Base-by-base conservation (phyloP, 352 stramenopile genomes). In the Lagenidium sp. region DNA sequence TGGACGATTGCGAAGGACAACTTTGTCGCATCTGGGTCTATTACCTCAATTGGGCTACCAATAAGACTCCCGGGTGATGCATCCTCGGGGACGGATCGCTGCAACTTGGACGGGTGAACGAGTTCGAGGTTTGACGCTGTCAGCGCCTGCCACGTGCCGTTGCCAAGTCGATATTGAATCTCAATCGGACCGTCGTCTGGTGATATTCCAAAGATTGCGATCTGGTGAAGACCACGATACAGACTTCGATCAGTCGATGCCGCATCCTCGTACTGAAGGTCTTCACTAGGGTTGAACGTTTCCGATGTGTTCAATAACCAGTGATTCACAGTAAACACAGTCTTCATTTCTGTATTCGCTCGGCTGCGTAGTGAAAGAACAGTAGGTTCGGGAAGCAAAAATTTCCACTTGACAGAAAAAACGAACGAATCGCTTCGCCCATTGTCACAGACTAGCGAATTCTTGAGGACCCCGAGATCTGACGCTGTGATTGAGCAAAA, bases 251-350 rank as follows among this genome's bases (percentile, higher is more conserved):
- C 20, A n/a, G 16, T n/a, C 0, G 25, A 28, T 15, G 34, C 43
- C 2, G 47, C 36, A 20, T 61, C 53, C 12, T 53, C 19, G 22
- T 43, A 49, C 16, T 52, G 53, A 2, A 50, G 25, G 2, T 48
- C 41, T 0, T 48, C 15, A 22, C 37, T 52, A 11, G 53, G 53
- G 25, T 22, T 30, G 28, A 53, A 61, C 4, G 41, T 46, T 10
- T 15, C 24, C 0, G 37, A 22, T 2, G 2, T 40, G 2, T 29
- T 21, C 5, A 46, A 2, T 2, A 52, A 1, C 1, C 44, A 15
- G 19, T 55, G 52, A 32, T 68, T 46, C 6, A 68, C 41, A 7
- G 52, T 25, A 23, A 68, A 57, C 13, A 28, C 45, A 0, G 44
- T 36, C 12, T 13, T 47, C 11, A 53, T 43, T 23, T 54, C 40